Evolutionary conservation across 768 basidiomycete genomes (phyloP), one percentile per base, ranked within the genome.

Genomic region (Trametes elegans): DNA sequence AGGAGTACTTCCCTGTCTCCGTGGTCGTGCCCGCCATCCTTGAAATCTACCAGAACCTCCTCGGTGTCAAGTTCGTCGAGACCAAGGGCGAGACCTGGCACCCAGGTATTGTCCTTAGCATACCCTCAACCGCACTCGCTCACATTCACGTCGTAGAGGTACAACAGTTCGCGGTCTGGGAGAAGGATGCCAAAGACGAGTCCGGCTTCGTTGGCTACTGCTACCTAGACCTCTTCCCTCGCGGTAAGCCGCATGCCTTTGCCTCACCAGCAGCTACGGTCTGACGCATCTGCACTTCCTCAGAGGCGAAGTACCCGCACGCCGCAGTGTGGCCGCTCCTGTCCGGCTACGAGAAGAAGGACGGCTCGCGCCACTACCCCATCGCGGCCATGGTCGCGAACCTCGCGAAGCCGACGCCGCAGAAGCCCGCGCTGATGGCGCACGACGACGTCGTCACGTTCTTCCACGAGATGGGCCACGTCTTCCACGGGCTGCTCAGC

Each of bases 391-490:
- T 94, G 92, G 93, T 94, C 7, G 92, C 93, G 34, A 94, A 93
- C 68, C 79, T 95, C 9, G 89, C 92, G 4, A 95, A 94, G 66
- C 78, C 89, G 3, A 91, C 90, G 1, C 81, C 85, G 1, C 83
- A 85, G 6, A 84, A 85, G 55, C 90, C 90, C 2, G 90, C 90
- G 18, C 73, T 93, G 31, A 89, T 95, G 90, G 75, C 81, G n/a
- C 90, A 93, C 57, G 84, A 87, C 62, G 89, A 92, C 53, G 90
- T 91, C 1, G 90, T 90, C 10, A 94, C 91, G 0, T 91, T 93
- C 73, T 92, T 93, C 81, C 92, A 94, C 62, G 92, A 93, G 70
- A 89, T 91, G 87, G 90, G 71, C 5, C 74, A 78, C 55, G 75
- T 73, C 24, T 75, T 74, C 68, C 76, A 77, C 57, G 73, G 73